These are phyloP conservation scores for Cercophora samala DNA, from an alignment of 495 filamentous ascomycete genomes.

Conservation along the genomic window DNA sequence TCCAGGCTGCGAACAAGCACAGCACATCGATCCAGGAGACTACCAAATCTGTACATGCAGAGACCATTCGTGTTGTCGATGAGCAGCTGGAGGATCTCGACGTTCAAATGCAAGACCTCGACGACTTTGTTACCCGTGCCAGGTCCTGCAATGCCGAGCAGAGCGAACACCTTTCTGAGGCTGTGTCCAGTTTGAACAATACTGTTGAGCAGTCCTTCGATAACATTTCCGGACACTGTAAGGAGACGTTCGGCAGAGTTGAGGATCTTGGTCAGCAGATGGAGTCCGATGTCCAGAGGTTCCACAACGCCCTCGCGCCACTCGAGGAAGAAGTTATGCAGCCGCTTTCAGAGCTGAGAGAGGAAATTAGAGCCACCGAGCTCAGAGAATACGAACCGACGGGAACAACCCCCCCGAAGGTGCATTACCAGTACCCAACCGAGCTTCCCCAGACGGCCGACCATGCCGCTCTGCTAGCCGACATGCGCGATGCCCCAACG, in stretches of 20 bases:
- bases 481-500: conserved; percentile 45
- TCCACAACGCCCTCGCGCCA: conserved; percentile 56
- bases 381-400: conserved; percentile 79
- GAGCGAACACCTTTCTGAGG: conserved; percentile 60
- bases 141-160: conserved; percentile 75
- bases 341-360: conserved; percentile 66
- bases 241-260: conserved; percentile 58
- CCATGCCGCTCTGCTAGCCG: conserved; percentile 64
- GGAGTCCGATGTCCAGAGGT: conserved; percentile 46
- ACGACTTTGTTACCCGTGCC: conserved; percentile 84
- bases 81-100: conserved; percentile 84
- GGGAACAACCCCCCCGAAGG: conserved; percentile 79
- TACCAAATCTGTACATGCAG: conserved; percentile 84
- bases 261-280: conserved; percentile 62
- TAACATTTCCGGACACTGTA: conserved; percentile 63
- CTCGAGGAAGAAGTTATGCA: conserved; percentile 59
- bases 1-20: conserved; percentile 69
- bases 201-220: conserved; percentile 68
- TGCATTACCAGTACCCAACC: conserved; percentile 70
- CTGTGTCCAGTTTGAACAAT: conserved; percentile 56
- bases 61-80: conserved; percentile 86
- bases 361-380: conserved; percentile 55
- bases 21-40: conserved; percentile 74
- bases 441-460: conserved; percentile 70
- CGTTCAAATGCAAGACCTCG: conserved; percentile 79